Conservation (phyloP, 352 stramenopile species). For the Phytophthora citricola region DNA sequence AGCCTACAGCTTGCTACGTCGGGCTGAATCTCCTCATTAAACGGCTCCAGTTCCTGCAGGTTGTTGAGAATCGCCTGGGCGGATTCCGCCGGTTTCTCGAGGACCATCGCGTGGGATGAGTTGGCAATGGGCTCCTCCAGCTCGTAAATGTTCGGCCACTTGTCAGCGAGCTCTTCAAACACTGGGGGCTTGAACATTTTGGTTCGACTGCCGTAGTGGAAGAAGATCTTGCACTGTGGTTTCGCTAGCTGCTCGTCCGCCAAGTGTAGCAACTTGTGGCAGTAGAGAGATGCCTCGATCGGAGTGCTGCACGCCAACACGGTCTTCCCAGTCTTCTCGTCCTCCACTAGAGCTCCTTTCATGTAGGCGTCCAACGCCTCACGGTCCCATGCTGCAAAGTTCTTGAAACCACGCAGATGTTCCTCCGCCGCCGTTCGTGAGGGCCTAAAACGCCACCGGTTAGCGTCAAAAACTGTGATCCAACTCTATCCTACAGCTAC, state of each 20-base stretch:
- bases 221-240: slow-evolving; percentile 29
- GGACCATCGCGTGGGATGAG: slow-evolving; percentile 41
- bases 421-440: slow-evolving; percentile 30
- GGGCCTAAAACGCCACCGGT: slow-evolving; percentile 24
- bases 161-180: slow-evolving; percentile 25
- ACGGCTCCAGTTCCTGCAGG: slow-evolving; percentile 19
- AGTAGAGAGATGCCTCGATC: slow-evolving; percentile 53
- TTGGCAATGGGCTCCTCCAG: slow-evolving; percentile 30
- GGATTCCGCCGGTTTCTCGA: slow-evolving; percentile 45
- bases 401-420: slow-evolving; percentile 42
- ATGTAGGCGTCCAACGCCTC: slow-evolving; percentile 45
- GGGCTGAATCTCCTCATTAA: slow-evolving; percentile 4
- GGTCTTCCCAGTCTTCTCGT: slow-evolving; percentile 18
- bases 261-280: slow-evolving; percentile 23
- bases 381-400: slow-evolving; percentile 50
- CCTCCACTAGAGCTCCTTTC: slow-evolving; percentile 33
- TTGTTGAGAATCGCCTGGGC: slow-evolving; percentile 31
- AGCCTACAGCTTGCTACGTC: slow-evolving; percentile 9
- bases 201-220: slow-evolving; percentile 35
- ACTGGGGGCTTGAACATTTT: slow-evolving; percentile 36
- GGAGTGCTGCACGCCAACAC: slow-evolving; percentile 40
- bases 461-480: background rate
- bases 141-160: slow-evolving; percentile 38
- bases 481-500: background rate
- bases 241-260: slow-evolving; percentile 24